Base-by-base conservation (phyloP, 1,284 basidiomycete species). In the Fomitiporia mediterranea region DNA sequence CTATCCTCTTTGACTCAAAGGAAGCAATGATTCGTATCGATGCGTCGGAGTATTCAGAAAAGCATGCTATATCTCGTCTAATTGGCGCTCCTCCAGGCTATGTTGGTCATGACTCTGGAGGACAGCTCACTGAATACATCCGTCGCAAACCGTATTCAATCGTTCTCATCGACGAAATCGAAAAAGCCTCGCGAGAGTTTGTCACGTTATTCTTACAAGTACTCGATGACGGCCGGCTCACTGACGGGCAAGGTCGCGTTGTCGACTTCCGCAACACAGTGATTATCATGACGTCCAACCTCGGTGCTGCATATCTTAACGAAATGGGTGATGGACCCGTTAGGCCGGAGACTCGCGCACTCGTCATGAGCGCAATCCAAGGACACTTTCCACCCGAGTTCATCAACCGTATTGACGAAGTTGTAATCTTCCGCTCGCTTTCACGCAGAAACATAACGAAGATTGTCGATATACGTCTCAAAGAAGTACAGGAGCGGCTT, bases 241-340 rank as follows among this genome's bases (percentile, higher is more conserved):
- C 94, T 15, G 95, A 98, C 64, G 86, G 89, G 7, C 89, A 91
- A 69, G 89, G 89, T 21, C 81, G 87, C 57, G 74, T 88, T 23
- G 82, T 91, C 39, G 80, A 83, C 69, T 89, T 93, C 76, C 76
- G 84, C 61, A 96, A 93, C 67, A 91, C 91, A 1, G 91, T 96
- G 65, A 92, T 98, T 67, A 91, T 95, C 69, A 87, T 97, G 79
- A 98, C 94, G 2, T 94, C 91, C 53, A 98, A 98, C 69, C 79
- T 98, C 30, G 92, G 92, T 44, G 86, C 86, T 2, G 75, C 76
- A 19, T 88, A 82, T 70, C 80, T 94, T 38, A 84, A 91, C 56
- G 89, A 91, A 58, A 82, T 89, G 75, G 79, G 80, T 2, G 84
- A 86, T 39, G 87, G 92, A 2, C 75, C 82, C 0, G 83, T 96